Evolutionary conservation across 306 rosid species (phyloP).

Genomic region (Vigna radiata): DNA sequence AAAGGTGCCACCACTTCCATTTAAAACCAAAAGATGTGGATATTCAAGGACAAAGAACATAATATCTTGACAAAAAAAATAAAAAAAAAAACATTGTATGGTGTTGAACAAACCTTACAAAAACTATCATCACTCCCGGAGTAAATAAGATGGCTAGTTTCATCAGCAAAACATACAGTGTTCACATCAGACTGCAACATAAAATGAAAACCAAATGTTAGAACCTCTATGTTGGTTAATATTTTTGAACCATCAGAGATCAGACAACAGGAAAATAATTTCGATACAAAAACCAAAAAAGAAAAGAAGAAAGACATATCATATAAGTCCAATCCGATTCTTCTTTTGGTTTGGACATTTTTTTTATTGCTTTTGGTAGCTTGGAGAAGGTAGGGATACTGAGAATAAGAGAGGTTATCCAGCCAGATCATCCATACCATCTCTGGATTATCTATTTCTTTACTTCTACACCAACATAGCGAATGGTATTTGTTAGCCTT

Average conservation of each 20-base stretch:
- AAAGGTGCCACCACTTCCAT: constrained; percentile 29
- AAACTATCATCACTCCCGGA: constrained; percentile 96
- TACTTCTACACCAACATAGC: constrained; percentile 21
- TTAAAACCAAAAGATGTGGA: constrained; percentile 20
- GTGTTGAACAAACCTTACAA: constrained; percentile 75
- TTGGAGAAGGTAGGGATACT: neutral
- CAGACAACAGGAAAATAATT: constrained; percentile 9
- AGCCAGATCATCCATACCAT: constrained; percentile 12
- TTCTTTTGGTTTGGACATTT: neutral
- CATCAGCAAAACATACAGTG: constrained; percentile 94
- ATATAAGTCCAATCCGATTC: neutral
- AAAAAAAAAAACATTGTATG: constrained; percentile 7
- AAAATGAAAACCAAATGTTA: constrained; percentile 45
- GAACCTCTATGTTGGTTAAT: constrained; percentile 14
- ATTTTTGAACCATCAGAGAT: constrained; percentile 7
- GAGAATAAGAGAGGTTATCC: neutral
- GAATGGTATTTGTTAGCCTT: constrained; percentile 25
- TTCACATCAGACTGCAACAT: constrained; percentile 85
- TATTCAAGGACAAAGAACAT: constrained; percentile 5
- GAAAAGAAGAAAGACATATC: too few relatives aligned
- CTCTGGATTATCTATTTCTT: constrained; percentile 23
- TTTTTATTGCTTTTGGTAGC: neutral
- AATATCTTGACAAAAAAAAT: constrained; percentile 32
- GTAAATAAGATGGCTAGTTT: constrained; percentile 90
- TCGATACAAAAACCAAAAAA: neutral